Conservation (phyloP, 208 protist genomes). For the Crithidia bombi region DNA sequence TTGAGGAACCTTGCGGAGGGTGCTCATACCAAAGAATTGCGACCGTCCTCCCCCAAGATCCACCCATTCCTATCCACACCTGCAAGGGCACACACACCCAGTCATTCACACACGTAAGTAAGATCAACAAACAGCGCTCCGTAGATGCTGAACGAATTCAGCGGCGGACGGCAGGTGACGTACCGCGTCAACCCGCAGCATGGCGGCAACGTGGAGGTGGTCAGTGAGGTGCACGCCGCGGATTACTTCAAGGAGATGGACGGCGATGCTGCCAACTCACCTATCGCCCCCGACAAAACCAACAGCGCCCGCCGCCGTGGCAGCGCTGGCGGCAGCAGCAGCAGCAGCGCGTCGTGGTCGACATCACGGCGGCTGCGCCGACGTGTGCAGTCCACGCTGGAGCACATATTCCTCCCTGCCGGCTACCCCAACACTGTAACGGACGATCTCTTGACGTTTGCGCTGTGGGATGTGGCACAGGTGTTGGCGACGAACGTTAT, state of each 20-base stretch:
- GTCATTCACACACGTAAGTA: neutral
- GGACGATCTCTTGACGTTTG: constrained; percentile 45
- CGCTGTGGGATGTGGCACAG: constrained; percentile 41
- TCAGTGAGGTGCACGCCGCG: constrained; percentile 23
- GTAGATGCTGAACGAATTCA: constrained; percentile 52
- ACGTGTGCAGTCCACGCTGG: constrained; percentile 14
- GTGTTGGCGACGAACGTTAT: constrained; percentile 45
- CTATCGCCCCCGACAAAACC: neutral
- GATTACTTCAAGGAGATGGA: constrained; percentile 32
- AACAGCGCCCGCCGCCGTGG: no score
- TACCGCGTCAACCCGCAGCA: constrained; percentile 41
- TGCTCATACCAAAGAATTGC: no score
- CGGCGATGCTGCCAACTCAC: neutral
- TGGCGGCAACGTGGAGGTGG: constrained; percentile 23
- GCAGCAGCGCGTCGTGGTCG: neutral
- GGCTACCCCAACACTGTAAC: constrained; percentile 70
- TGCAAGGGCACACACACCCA: neutral
- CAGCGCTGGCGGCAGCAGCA: neutral
- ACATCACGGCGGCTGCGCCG: neutral
- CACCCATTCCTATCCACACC: no score
- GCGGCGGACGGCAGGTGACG: constrained; percentile 17
- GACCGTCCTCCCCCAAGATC: no score
- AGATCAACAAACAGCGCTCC: constrained; percentile 6
- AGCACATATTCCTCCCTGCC: constrained; percentile 54
- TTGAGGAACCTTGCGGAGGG: no score